A percentile compares a stretch with the other conserved stretches of the same genome.
phyloP scores from a whole-genome alignment of 2,329 filamentous ascomycete genomes.

The Ascosphaera apis region DNA sequence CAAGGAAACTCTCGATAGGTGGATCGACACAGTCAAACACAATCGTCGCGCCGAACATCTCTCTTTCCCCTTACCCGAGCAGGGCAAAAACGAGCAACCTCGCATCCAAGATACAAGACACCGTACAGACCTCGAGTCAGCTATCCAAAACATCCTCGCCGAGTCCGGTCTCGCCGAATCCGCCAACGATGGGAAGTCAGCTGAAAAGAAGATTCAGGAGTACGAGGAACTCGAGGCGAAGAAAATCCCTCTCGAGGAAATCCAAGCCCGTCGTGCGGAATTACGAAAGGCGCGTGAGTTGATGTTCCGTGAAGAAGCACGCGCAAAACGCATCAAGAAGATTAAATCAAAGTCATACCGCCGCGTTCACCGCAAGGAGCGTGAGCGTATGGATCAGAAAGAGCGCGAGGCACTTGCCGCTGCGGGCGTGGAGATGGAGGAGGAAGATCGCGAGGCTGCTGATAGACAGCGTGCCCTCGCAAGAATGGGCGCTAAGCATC shows the following conservation, averaged over 20 bases:
- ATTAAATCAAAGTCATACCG: constrained; percentile 97
- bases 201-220: constrained; percentile 42
- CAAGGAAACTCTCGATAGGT: constrained; percentile 71
- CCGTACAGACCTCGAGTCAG: constrained; percentile 59
- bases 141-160: constrained; percentile 71
- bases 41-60: constrained; percentile 83
- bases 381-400: constrained; percentile 33
- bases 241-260: constrained; percentile 47
- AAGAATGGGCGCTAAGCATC: constrained; percentile 63
- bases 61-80: constrained; percentile 61
- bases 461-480: constrained; percentile 63
- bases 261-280: constrained; percentile 48
- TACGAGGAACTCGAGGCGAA: constrained; percentile 48
- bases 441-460: constrained; percentile 39
- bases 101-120: constrained; percentile 34
- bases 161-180: constrained; percentile 51
- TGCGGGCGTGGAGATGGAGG: constrained; percentile 35
- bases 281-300: constrained; percentile 63
- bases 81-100: constrained; percentile 35
- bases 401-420: constrained; percentile 35
- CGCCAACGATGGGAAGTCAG: constrained; percentile 33
- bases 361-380: constrained; percentile 66
- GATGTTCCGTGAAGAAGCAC: constrained; percentile 68
- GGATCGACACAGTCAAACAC: constrained; percentile 86
- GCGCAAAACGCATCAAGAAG: constrained; percentile 85